These are phyloP conservation scores for Agrocybe chaxingu DNA, from an alignment of 768 basidiomycete genomes.

Conservation along the genomic window DNA sequence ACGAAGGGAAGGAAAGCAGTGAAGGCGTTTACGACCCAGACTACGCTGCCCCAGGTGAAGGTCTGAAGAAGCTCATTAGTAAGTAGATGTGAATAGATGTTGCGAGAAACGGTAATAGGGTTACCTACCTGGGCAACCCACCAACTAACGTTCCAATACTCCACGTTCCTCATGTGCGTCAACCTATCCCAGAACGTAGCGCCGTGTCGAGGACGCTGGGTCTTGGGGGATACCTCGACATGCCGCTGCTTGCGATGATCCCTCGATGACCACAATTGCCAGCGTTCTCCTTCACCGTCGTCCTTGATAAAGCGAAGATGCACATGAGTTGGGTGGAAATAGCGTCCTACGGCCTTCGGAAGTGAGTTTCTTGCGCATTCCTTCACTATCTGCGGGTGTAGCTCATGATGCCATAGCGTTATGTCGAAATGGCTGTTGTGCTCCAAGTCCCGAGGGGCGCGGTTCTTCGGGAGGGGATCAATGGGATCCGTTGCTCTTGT, in stretches of 20 bases:
- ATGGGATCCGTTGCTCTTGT: not conserved
- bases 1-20: slow-evolving; percentile 46
- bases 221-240: slow-evolving; percentile 18
- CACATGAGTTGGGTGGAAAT: slow-evolving; percentile 35
- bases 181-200: slow-evolving; percentile 16
- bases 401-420: slow-evolving; percentile 26
- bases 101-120: not conserved
- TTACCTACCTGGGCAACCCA: slow-evolving; percentile 35
- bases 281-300: not conserved
- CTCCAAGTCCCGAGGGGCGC: slow-evolving; percentile 2
- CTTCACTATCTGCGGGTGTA: slow-evolving; percentile 26
- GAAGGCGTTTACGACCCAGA: slow-evolving; percentile 60
- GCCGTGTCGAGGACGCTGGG: slow-evolving; percentile 14
- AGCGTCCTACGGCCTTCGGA: slow-evolving; percentile 17
- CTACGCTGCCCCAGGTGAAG: slow-evolving; percentile 40
- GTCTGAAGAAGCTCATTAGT: slow-evolving; percentile 15
- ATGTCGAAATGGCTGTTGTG: slow-evolving; percentile 13
- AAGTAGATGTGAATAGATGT: not conserved
- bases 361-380: slow-evolving; percentile 25
- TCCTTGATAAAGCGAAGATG: slow-evolving; percentile 12
- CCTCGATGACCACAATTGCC: slow-evolving; percentile 15
- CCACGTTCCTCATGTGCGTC: slow-evolving; percentile 27
- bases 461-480: slow-evolving; percentile 1
- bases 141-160: slow-evolving; percentile 45
- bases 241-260: slow-evolving; percentile 36